These are phyloP conservation scores for Protea cynaroides DNA, from an alignment of 164 flowering plant genomes.

Conservation along the genomic window DNA sequence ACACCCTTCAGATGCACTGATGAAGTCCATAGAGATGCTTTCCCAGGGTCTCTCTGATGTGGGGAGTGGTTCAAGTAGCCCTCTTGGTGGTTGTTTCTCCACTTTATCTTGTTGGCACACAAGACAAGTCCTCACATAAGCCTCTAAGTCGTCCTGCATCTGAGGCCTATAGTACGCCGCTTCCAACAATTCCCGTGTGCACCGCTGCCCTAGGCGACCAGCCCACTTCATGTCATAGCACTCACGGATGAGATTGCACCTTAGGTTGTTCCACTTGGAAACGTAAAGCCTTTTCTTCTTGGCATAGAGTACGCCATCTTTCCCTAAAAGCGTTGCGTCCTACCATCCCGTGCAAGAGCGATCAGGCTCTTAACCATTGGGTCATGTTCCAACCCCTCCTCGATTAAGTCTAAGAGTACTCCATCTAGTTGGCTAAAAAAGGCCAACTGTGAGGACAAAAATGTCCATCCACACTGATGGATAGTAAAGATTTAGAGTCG, in stretches of 20 bases:
- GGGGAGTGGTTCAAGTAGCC: too few species aligned
- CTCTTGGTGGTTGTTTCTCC: background rate
- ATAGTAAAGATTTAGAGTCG: too few species aligned
- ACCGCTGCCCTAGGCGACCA: background rate
- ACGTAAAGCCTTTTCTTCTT: background rate
- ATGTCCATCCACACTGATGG: too few species aligned
- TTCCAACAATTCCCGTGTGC: background rate
- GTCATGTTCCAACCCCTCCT: background rate
- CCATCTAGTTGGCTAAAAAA: too few species aligned
- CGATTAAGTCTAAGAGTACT: too few species aligned
- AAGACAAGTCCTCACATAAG: background rate
- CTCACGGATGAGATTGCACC: too few species aligned
- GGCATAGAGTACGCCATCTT: background rate
- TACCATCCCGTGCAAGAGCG: background rate
- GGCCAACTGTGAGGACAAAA: too few species aligned
- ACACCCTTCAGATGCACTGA: background rate
- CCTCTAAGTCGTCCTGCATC: background rate
- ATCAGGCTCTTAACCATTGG: background rate
- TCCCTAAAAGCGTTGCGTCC: background rate
- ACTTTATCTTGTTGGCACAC: background rate
- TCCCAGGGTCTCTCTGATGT: background rate
- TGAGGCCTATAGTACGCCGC: background rate
- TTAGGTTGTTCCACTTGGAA: background rate
- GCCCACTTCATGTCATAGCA: too few species aligned
- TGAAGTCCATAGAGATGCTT: background rate